Evolutionary conservation across 2,329 filamentous ascomycete genomes (phyloP).

Genomic region (Harringtonia lauricola): DNA sequence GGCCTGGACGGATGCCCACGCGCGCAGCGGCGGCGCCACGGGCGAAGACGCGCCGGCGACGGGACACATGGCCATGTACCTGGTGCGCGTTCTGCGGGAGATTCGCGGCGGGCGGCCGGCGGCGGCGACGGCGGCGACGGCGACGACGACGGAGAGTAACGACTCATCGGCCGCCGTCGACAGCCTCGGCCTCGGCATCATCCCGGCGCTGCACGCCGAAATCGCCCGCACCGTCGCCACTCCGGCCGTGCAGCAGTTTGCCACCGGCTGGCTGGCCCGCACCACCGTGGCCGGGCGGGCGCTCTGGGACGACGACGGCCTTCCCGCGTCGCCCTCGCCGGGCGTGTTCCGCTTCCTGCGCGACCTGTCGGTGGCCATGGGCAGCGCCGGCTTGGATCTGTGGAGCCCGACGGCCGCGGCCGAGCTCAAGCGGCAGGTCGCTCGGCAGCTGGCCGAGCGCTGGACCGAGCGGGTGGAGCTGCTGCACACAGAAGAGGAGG

Average conservation of each 20-base stretch:
- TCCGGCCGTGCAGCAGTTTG: conserved; percentile 37
- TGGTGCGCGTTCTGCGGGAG: conserved; percentile 65
- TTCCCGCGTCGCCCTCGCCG: conserved; percentile 73
- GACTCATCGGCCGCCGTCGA: conserved; percentile 13
- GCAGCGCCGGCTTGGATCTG: conserved; percentile 59
- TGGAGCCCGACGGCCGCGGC: conserved; percentile 64
- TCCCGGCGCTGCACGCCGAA: conserved; percentile 52
- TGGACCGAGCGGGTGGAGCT: conserved; percentile 37
- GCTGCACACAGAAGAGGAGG: too few species aligned
- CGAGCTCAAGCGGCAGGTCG: conserved; percentile 49
- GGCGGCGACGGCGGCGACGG: background rate
- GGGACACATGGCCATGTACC: conserved; percentile 49
- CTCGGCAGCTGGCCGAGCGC: conserved; percentile 33
- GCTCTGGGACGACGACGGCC: conserved; percentile 71
- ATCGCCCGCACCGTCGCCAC: conserved; percentile 44
- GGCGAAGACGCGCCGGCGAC: conserved; percentile 19
- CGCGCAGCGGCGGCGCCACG: conserved; percentile 24
- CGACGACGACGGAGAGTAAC: background rate
- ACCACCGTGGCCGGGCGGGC: conserved; percentile 47
- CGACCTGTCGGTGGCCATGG: conserved; percentile 56
- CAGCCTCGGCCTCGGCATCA: conserved; percentile 46
- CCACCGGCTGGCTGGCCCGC: conserved; percentile 26
- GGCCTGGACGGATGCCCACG: conserved; percentile 27
- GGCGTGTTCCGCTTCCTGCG: conserved; percentile 62
- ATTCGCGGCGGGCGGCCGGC: conserved; percentile 54